Percentiles rank a stretch among this genome's conserved stretches.
phyloP scores from a whole-genome alignment of 805 yeast species.

The Lipomyces oligophaga region DNA sequence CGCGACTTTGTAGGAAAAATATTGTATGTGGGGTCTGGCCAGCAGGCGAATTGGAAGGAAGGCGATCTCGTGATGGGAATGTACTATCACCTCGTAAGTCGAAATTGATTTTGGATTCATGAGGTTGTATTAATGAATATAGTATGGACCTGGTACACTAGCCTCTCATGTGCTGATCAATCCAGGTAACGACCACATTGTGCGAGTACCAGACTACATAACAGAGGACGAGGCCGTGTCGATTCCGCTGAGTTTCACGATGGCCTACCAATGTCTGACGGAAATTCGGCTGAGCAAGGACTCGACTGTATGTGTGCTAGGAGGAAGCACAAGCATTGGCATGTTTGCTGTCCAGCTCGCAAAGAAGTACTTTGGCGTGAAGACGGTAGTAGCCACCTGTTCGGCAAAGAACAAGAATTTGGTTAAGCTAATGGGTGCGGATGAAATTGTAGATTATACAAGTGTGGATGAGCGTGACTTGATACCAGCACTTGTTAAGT shows the following conservation, averaged over 20 bases:
- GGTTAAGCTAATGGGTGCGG: conserved; percentile 54
- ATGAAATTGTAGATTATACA: conserved; percentile 54
- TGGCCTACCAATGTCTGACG: conserved; percentile 50
- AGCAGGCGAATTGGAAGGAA: conserved; percentile 40
- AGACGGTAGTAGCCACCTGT: conserved; percentile 54
- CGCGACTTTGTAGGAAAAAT: conserved; percentile 65
- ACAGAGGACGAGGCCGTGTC: conserved; percentile 58
- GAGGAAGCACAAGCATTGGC: conserved; percentile 74
- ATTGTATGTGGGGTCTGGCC: conserved; percentile 51
- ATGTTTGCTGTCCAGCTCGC: conserved; percentile 53
- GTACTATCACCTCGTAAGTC: conserved; percentile 43
- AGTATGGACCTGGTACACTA: conserved; percentile 52
- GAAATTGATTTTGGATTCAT: background rate
- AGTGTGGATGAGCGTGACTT: conserved; percentile 37
- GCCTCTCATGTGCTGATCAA: conserved; percentile 55
- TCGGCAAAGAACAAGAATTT: conserved; percentile 47
- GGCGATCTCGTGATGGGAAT: conserved; percentile 69
- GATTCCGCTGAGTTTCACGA: conserved; percentile 59
- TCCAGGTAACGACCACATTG: conserved; percentile 48
- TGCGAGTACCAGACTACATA: conserved; percentile 48
- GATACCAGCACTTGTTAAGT: conserved; percentile 29
- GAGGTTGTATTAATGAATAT: background rate
- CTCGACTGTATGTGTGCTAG: conserved; percentile 58
- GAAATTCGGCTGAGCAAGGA: conserved; percentile 42
- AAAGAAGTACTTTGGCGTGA: conserved; percentile 46